Percentiles rank a stretch among this genome's conserved stretches.
phyloP scores from a whole-genome alignment of 169 alveolate species.

The Cyclospora cayetanensis region DNA sequence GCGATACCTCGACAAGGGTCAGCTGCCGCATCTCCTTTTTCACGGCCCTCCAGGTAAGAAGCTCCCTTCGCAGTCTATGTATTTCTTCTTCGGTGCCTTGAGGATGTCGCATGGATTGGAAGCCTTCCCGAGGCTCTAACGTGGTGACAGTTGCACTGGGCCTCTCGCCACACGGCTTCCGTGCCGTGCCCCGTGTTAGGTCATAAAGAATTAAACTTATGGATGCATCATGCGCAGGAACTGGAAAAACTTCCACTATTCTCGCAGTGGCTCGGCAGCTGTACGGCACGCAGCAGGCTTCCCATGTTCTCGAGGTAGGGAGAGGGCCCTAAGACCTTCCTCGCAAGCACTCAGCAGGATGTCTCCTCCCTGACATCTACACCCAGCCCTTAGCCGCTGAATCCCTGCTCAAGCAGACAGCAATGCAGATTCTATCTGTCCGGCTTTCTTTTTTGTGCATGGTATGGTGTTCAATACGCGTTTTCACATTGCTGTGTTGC shows the following conservation, averaged over 20 bases:
- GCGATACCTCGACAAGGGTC: conserved; percentile 60
- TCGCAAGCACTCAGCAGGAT: not conserved
- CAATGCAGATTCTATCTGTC: no score
- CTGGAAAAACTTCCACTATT: conserved; percentile 95
- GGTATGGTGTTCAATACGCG: not conserved
- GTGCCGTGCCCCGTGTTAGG: no score
- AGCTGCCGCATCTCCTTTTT: conserved; percentile 71
- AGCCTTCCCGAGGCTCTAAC: not conserved
- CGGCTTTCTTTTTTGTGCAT: not conserved
- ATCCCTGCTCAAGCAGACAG: no score
- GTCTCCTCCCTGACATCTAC: not conserved
- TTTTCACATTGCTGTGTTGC: not conserved
- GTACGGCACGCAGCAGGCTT: conserved; percentile 86
- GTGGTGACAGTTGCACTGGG: not conserved
- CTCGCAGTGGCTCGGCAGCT: conserved; percentile 93
- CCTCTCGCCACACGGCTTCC: no score
- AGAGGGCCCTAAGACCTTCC: not conserved
- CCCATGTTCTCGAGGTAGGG: conserved; percentile 80
- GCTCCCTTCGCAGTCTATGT: no score
- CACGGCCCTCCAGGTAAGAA: conserved; percentile 92
- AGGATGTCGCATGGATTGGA: not conserved
- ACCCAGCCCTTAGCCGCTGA: no score
- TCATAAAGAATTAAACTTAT: no score
- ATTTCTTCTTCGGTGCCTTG: not conserved
- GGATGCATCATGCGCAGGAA: conserved; percentile 82